Evolutionary conservation across 495 filamentous ascomycete species (phyloP).

Genomic region (Trichoderma virens): DNA sequence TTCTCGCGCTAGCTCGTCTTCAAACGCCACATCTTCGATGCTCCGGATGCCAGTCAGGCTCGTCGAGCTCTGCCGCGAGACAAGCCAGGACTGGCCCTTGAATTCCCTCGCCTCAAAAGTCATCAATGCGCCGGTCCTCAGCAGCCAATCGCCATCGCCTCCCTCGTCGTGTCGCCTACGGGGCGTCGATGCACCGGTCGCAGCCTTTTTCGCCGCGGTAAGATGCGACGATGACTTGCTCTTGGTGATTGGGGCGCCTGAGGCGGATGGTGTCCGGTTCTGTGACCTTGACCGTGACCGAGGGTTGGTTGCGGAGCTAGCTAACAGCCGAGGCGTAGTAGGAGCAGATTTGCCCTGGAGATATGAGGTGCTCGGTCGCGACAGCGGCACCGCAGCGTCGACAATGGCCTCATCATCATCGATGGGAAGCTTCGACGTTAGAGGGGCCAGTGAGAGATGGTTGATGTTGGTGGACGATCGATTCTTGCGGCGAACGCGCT

Average conservation of each 20-base stretch:
- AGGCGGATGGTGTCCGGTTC: constrained; percentile 23
- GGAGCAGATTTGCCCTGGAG: constrained; percentile 48
- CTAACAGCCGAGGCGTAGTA: constrained; percentile 49
- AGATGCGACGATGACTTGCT: constrained; percentile 42
- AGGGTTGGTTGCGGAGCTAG: constrained; percentile 35
- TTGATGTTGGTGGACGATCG: constrained; percentile 39
- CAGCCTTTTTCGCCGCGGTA: background rate
- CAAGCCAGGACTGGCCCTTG: constrained; percentile 75
- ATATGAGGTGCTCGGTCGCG: constrained; percentile 33
- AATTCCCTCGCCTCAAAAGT: constrained; percentile 63
- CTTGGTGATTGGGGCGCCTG: constrained; percentile 28
- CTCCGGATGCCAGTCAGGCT: constrained; percentile 49
- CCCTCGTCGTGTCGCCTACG: constrained; percentile 20
- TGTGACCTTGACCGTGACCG: constrained; percentile 30
- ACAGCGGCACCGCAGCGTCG: constrained; percentile 19
- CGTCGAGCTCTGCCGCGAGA: constrained; percentile 63
- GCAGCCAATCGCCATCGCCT: constrained; percentile 61
- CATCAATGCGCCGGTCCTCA: constrained; percentile 62
- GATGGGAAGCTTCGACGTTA: constrained; percentile 59
- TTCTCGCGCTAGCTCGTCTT: constrained; percentile 35
- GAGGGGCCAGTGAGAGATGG: constrained; percentile 53
- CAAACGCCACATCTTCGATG: constrained; percentile 29
- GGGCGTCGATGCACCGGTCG: constrained; percentile 7
- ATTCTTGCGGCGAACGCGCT: constrained; percentile 37
- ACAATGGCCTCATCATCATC: constrained; percentile 29